phyloP scores from a whole-genome alignment of 306 rosid genomes.

The Calophaca sinica region DNA sequence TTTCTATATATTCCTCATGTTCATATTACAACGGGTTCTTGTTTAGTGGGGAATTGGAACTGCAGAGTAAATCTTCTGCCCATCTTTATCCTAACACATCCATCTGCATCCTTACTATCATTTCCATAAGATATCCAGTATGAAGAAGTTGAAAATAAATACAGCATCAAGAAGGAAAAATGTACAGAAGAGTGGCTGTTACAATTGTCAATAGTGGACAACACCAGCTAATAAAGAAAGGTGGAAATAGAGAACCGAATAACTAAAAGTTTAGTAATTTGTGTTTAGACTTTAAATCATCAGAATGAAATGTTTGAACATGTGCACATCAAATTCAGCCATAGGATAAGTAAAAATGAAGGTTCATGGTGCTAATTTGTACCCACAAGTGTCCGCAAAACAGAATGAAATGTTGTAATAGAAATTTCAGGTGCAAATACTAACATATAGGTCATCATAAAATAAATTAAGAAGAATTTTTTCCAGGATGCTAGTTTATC shows the following conservation, averaged over 20 bases:
- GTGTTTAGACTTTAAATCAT: background rate
- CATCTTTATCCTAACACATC: constrained; percentile 5
- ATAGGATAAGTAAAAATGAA: background rate
- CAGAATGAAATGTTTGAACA: background rate
- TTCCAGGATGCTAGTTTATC: constrained; percentile 1
- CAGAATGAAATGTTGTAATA: background rate
- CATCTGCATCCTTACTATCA: background rate
- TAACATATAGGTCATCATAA: constrained; percentile 9
- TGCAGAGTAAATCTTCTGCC: constrained; percentile 18
- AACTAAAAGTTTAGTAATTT: background rate
- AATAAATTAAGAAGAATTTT: background rate
- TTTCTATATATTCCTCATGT: constrained; percentile 21
- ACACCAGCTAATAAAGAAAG: constrained; percentile 10
- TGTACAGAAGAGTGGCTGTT: constrained; percentile 15
- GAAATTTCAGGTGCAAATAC: constrained; percentile 6
- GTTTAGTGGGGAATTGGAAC: background rate
- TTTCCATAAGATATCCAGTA: background rate
- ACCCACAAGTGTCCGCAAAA: background rate
- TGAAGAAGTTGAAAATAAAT: background rate
- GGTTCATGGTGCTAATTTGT: background rate
- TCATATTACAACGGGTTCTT: background rate
- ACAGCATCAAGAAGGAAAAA: background rate
- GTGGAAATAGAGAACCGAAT: background rate
- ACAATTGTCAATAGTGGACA: background rate
- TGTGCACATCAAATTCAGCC: background rate